Base-by-base conservation (phyloP, 352 stramenopile species). In the Phytophthora lateralis region DNA sequence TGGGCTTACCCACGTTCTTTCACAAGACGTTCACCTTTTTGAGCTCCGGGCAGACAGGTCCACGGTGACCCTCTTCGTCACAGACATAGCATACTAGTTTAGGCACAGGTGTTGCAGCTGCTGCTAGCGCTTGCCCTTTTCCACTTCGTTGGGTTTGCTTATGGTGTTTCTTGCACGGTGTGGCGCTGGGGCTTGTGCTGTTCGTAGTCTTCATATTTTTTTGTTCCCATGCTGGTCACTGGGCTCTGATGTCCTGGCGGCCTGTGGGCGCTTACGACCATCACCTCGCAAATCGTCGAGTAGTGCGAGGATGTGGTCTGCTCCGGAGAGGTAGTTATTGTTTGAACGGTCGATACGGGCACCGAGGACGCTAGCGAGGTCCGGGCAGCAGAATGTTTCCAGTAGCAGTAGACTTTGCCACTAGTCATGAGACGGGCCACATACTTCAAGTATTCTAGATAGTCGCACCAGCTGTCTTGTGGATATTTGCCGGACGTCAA, bases 371-470 rank as follows among this genome's bases (percentile, higher is more conserved):
- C 18, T 59, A 2, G 48, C 21, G 7, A 65, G 12, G 10, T 62
- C 45, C 17, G 44, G 35, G 14, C 51, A 62, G 4, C 52, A 57
- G 11, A 57, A 56, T 2, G 38, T 57, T 7, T 67, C 51, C 27
- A 59, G 6, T 2, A 58, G 12, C 11, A 67, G 15, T 6, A 57
- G 11, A 9, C n/a, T 57, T 57, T 45, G n/a, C 62, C 17, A 6
- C 44, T 51, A 2, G 44, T 62, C 60, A 62, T 67, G 27, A 51
- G 51, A 20, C 51, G 51, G 37, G 29, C 15, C 45, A 67, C 50
- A 29, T 53, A 62, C 24, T 67, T 62, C 10, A 67, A 10, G 15
- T 62, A 58, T n/a, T 67, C 45, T 3, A 58, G 21, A 15, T 58
- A 58, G 44, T 56, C 60, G 1, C 50, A 55, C 42, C 38, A 57